A percentile compares a stretch with the other conserved stretches of the same genome.
phyloP scores from a whole-genome alignment of 1,139 yeast genomes.

The Magnusiomyces clavatus region DNA sequence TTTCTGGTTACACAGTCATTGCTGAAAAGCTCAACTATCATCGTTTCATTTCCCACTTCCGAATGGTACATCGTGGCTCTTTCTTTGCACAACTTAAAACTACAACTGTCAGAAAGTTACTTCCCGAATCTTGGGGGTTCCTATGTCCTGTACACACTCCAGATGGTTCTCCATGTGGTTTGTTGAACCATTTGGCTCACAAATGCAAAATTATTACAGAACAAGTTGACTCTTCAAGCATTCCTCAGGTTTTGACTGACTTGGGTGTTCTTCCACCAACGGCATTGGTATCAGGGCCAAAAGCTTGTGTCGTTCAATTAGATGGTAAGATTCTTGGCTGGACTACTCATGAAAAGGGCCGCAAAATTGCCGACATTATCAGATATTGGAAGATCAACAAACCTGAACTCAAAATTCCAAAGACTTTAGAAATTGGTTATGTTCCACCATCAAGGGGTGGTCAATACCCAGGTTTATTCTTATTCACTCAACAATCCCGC shows the following conservation, averaged over 20 bases:
- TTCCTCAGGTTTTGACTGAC: constrained; percentile 58
- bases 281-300: constrained; percentile 77
- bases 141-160: constrained; percentile 99
- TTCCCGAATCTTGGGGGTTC: constrained; percentile 99
- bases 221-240: constrained; percentile 62
- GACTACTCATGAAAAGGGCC: constrained; percentile 87
- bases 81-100: constrained; percentile 97
- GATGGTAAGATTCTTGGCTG: constrained; percentile 94
- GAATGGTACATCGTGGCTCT: constrained; percentile 99
- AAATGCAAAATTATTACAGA: constrained; percentile 81
- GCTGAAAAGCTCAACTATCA: constrained; percentile 97
- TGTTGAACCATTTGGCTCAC: constrained; percentile 92
- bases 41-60: constrained; percentile 91
- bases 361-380: constrained; percentile 77
- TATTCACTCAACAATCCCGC: constrained; percentile 88
- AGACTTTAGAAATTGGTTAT: constrained; percentile 84
- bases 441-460: constrained; percentile 94
- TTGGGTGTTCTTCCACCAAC: constrained; percentile 76
- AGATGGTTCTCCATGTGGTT: constrained; percentile 99
- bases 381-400: constrained; percentile 93
- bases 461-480: constrained; percentile 91
- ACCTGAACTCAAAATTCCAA: constrained; percentile 54
- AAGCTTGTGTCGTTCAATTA: constrained; percentile 78
- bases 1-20: constrained; percentile 95
- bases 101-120: constrained; percentile 89